A percentile compares a stretch with the other conserved stretches of the same genome.
phyloP scores from a whole-genome alignment of 345 rosid species.

The Sonneratia caseolaris region DNA sequence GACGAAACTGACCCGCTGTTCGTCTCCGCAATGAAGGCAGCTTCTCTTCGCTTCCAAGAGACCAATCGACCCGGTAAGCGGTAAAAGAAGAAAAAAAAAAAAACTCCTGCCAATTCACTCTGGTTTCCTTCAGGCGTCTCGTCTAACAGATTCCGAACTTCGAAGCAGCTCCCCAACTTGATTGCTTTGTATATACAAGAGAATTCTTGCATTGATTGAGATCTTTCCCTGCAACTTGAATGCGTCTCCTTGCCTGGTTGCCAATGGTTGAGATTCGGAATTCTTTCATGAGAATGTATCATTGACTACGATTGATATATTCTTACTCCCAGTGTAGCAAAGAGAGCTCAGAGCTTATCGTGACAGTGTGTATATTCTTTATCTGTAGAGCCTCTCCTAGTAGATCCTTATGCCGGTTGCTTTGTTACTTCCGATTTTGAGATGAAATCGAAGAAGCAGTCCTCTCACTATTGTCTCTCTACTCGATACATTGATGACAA shows the following conservation, averaged over 20 bases:
- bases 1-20: slow-evolving; percentile 49
- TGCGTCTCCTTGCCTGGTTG: background rate
- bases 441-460: slow-evolving; percentile 33
- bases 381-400: slow-evolving; percentile 65
- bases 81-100: too few species aligned
- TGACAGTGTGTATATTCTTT: slow-evolving; percentile 4
- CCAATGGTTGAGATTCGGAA: background rate
- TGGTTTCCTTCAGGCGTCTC: background rate
- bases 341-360: background rate
- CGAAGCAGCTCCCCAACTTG: too few species aligned
- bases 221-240: background rate
- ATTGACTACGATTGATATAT: background rate
- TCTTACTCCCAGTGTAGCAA: background rate
- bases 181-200: too few species aligned
- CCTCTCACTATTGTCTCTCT: slow-evolving; percentile 62
- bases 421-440: slow-evolving; percentile 37
- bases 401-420: slow-evolving; percentile 84
- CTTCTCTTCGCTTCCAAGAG: slow-evolving; percentile 77
- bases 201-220: background rate
- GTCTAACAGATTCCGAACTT: background rate
- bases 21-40: slow-evolving; percentile 47
- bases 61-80: slow-evolving; percentile 52
- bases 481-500: slow-evolving; percentile 81
- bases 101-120: background rate
- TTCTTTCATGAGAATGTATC: background rate